Conservation (phyloP, 345 rosid species). For the Geranium rotundifolium region DNA sequence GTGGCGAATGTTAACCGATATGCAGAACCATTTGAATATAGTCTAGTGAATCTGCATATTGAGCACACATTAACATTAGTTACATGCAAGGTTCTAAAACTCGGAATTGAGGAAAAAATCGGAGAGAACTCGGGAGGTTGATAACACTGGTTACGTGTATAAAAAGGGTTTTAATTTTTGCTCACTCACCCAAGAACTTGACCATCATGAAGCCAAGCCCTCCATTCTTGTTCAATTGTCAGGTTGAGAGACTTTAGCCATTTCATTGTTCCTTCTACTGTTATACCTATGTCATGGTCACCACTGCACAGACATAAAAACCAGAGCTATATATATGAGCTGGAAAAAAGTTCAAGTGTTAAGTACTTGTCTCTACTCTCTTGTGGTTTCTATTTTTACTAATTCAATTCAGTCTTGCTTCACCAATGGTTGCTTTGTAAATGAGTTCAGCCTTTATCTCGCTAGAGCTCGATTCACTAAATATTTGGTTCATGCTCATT, state of each 20-base stretch:
- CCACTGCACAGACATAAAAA: conserved; percentile 15
- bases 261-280: conserved; percentile 14
- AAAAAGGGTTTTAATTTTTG: background rate
- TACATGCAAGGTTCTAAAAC: too few species aligned
- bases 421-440: too few species aligned
- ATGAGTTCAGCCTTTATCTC: too few species aligned
- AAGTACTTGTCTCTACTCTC: too few species aligned
- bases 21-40: conserved; percentile 6
- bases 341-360: background rate
- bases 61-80: background rate
- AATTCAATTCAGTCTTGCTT: too few species aligned
- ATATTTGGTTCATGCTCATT: too few species aligned
- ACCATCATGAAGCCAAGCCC: conserved; percentile 19
- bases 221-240: conserved; percentile 14
- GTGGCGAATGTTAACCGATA: conserved; percentile 22
- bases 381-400: too few species aligned
- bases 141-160: background rate
- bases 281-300: conserved; percentile 20
- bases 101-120: too few species aligned
- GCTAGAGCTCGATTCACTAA: too few species aligned
- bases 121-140: too few species aligned
- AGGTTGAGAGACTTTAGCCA: conserved; percentile 24
- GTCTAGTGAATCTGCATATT: conserved; percentile 12
- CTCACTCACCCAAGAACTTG: conserved; percentile 23
- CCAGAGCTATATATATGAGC: too few species aligned